These are phyloP conservation scores for Cubamyces lactineus DNA, from an alignment of 768 basidiomycete species.

Conservation along the genomic window DNA sequence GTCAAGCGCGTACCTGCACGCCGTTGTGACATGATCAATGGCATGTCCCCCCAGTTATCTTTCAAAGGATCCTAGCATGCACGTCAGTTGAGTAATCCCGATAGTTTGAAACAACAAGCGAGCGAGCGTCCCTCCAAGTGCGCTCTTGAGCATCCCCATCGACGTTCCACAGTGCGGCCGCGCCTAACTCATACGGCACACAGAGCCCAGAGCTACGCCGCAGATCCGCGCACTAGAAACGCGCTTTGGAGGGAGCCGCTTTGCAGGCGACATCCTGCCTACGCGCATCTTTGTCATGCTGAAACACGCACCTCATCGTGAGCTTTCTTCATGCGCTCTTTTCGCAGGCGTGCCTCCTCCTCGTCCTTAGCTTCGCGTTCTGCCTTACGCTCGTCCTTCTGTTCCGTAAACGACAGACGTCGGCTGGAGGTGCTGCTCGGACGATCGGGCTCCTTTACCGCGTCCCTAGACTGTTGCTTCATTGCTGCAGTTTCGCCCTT, in stretches of 20 bases:
- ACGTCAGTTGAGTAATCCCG: background rate
- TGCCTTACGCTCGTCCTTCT: conserved; percentile 27
- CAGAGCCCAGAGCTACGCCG: too few relatives aligned
- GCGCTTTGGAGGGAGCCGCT: background rate
- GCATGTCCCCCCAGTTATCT: conserved; percentile 75
- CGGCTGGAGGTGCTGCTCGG: conserved; percentile 8
- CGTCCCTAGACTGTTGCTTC: conserved; percentile 12
- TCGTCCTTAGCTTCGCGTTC: conserved; percentile 31
- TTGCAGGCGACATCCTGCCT: background rate
- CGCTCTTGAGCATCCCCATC: background rate
- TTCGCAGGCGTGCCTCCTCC: conserved; percentile 24
- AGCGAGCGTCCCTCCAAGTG: too few relatives aligned
- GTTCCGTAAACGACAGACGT: conserved; percentile 29
- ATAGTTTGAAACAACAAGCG: background rate
- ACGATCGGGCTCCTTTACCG: conserved; percentile 9
- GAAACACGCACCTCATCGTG: conserved; percentile 25
- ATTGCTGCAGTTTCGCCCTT: conserved; percentile 12
- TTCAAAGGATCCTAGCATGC: conserved; percentile 29
- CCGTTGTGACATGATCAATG: conserved; percentile 87
- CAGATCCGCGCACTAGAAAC: too few relatives aligned
- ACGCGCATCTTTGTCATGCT: background rate
- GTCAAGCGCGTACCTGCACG: conserved; percentile 48
- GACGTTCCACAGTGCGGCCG: background rate
- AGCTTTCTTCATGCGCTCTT: conserved; percentile 15
- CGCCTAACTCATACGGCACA: too few relatives aligned